These are phyloP conservation scores for Fusarium liriodendri DNA, from an alignment of 2,329 filamentous ascomycete species.

Conservation along the genomic window DNA sequence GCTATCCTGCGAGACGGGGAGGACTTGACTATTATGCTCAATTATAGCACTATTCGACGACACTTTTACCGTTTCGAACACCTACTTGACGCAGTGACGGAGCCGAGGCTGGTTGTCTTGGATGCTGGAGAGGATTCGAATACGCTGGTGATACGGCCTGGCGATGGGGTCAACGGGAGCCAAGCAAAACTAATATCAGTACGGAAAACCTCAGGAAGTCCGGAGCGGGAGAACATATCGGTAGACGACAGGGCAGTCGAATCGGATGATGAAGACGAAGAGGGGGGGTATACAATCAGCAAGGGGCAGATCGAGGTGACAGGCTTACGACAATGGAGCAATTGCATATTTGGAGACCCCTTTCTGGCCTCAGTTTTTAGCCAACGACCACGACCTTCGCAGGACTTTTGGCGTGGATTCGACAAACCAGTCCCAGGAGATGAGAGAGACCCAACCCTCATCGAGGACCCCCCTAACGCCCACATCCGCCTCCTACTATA, in stretches of 20 bases:
- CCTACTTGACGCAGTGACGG: conserved; percentile 63
- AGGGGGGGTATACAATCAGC: background rate
- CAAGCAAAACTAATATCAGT: conserved; percentile 4
- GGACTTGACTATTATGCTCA: conserved; percentile 68
- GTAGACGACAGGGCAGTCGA: conserved; percentile 6
- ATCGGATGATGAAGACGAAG: conserved; percentile 6
- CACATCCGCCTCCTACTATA: conserved; percentile 65
- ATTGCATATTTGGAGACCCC: conserved; percentile 70
- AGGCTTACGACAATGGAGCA: conserved; percentile 69
- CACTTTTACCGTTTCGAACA: conserved; percentile 63
- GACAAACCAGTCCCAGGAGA: conserved; percentile 36
- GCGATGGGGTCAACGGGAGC: conserved; percentile 6
- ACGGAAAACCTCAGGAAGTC: background rate
- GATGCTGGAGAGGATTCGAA: conserved; percentile 64
- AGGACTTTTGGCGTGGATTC: conserved; percentile 62
- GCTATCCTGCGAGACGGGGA: conserved; percentile 68
- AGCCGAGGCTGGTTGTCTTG: conserved; percentile 65
- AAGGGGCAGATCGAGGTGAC: conserved; percentile 51
- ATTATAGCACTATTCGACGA: conserved; percentile 64
- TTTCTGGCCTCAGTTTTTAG: conserved; percentile 63
- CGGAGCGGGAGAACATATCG: background rate
- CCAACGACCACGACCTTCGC: conserved; percentile 54
- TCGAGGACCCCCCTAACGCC: conserved; percentile 58
- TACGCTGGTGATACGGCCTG: conserved; percentile 53
- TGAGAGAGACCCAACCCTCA: conserved; percentile 38